Evolutionary conservation across 1,139 yeast genomes (phyloP), one percentile per base, ranked within the genome.

Genomic region (Petasospora fabianii): DNA sequence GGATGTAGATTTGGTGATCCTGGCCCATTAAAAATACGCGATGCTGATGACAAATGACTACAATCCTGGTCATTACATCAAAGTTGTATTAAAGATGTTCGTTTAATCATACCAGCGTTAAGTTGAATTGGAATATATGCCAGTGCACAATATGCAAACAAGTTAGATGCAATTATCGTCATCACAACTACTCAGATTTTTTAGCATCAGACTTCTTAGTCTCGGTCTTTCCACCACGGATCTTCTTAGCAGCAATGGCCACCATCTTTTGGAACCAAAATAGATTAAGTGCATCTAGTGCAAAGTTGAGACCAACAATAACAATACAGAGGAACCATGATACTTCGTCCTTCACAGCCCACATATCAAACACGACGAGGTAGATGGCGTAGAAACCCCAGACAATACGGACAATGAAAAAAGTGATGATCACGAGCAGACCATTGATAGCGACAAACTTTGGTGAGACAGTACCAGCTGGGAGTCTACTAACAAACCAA

Each of bases 361-460:
- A 61, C 31, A 73, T 41, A 56, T 62, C 59, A n/a, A 35, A 34
- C 6, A 54, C 38, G 32, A 67, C 54, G 34, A 58, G 48, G 24
- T 50, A 52, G 26, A 80, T 77, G 16, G 92, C 87, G 51, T 76
- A 77, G 68, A 85, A 80, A 1, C 98, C 98, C 95, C 97, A 88
- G 14, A 81, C 60, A 39, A 92, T 83, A 53, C 99, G 71, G 20
- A 82, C 86, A 13, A 68, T 48, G 66, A 92, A 90, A 64, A 92
- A 92, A 4, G 82, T 73, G 20, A 69, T 47, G 49, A 92, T 69
- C 43, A 92, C 69, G 14, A 77, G 55, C n/a, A 85, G 48, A 5
- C 97, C 97, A 59, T 92, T 92, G 47, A 82, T 53, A 24, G 77
- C 60, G 45, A 82, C 77, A 31, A 80, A 53, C 48, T 62, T 67